These are phyloP conservation scores for Rhynchospora breviuscula DNA, from an alignment of 176 grass and related monocot species.

Conservation along the genomic window DNA sequence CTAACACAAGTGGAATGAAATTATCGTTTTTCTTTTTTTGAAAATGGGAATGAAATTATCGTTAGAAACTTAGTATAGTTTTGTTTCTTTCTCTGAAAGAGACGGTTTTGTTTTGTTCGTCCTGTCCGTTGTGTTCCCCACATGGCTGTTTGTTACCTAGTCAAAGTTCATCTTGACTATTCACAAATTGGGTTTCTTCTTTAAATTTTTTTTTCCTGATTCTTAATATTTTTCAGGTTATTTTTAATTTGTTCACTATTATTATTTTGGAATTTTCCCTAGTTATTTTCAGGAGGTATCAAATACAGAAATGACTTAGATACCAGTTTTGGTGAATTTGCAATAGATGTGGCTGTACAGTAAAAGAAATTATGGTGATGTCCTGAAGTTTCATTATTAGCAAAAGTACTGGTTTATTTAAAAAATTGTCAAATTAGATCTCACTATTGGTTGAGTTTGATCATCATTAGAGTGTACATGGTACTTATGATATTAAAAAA, in stretches of 20 bases:
- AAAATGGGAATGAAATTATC: neutral
- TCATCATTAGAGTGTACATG: neutral
- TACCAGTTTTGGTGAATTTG: neutral
- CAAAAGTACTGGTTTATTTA: neutral
- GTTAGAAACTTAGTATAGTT: neutral
- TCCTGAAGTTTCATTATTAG: neutral
- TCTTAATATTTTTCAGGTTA: neutral
- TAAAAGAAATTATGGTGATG: neutral
- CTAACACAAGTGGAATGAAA: neutral
- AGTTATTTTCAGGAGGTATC: neutral
- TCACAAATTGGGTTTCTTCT: neutral
- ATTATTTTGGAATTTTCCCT: neutral
- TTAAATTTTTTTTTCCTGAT: neutral
- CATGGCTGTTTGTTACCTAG: neutral
- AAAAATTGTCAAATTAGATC: neutral
- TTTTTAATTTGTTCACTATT: neutral
- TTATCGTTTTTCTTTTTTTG: no score
- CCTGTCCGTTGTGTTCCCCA: neutral
- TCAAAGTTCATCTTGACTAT: neutral
- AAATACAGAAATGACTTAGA: neutral
- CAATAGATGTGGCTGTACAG: neutral
- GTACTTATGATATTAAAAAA: neutral
- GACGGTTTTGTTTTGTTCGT: neutral
- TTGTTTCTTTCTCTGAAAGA: slow-evolving; percentile 13
- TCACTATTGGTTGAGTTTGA: neutral